Evolutionary conservation across 768 basidiomycete genomes (phyloP), one percentile per base, ranked within the genome.

Genomic region (Boletus rex-veris): DNA sequence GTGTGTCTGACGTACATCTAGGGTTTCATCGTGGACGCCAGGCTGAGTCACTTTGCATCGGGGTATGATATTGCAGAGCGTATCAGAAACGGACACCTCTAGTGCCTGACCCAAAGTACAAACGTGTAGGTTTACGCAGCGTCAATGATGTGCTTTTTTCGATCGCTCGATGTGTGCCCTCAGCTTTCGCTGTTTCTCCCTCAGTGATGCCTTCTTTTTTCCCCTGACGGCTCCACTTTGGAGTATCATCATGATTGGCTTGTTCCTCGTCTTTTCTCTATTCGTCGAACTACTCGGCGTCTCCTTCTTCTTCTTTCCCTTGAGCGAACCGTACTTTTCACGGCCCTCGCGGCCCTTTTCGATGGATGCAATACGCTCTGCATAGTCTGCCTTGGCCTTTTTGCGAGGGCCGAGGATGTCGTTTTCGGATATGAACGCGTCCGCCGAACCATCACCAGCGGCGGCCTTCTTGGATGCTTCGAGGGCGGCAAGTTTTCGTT

Each of bases 341-440:
- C 96, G 80, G 0, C 93, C 96, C 71, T 98, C 95, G 37, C 95
- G 81, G 0, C 96, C 96, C 67, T 92, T 91, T 65, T 88, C 84
- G 58, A 98, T 89, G 8, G 86, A 88, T 5, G 90, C 95, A 72
- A 98, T 81, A 18, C 96, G 87, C 64, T 95, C 95, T 50, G 90
- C 91, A 68, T 98, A 98, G 67, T 90, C 87, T 2, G 91, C 84
- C 72, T 98, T 99, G 33, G 80, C 78, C 75, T 94, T 96, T 75
- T 98, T 98, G 50, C 90, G 83, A 14, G 92, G 91, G 1, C 97
- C 96, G 10, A 98, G 77, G 58, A 99, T 98, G 63, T 95, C 93
- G 57, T 80, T 81, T 65, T 98, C 96, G 14, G 90, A 91, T 48
- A 98, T 77, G 73, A 95, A 92, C 8, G 43, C 48, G 38, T 66